Evolutionary conservation across 2,329 filamentous ascomycete species (phyloP), one percentile per base, ranked within the genome.

Genomic region (Colletotrichum tamarilloi): DNA sequence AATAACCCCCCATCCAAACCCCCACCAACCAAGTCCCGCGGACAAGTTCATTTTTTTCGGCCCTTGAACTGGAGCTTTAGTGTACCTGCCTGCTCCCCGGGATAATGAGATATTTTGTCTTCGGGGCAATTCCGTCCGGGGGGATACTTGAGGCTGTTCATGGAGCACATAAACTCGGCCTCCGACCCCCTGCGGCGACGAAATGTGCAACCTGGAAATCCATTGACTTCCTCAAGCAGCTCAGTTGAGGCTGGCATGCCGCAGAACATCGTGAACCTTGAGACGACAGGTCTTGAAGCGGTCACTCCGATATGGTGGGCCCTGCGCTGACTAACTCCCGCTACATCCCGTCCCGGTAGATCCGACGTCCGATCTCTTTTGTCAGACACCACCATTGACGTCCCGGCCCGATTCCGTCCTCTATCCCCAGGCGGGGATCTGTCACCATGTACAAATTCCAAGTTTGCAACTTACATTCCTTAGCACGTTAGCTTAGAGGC

Each of bases 271-370:
- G 38, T 42, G 55, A 63, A 35, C 26, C 30, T 49, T 35, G 5
- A 28, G 5, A 28, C 30, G 42, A 53, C 24, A 35, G 24, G 52
- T 19, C 58, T 32, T 19, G 8, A 35, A 9, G 24, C 59, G 65
- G 65, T 24, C 46, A 46, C 30, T 60, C 60, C 42, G 55, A 73
- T 11, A n/a, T 32, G 16, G 59, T 60, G 42, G 55, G 19, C 53
- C 59, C 38, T 46, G 62, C 55, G 67, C 70, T 73, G 60, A 73
- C 60, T 65, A 56, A 70, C 49, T 68, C 55, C 55, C 70, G 60
- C 59, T 19, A 46, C 46, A 60, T 24, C 26, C 55, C 53, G 55
- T 46, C 67, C 70, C 67, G 60, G 62, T 38, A 66, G 60, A 73
- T 73, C 70, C 70, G 60, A 66, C 59, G 55, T 62, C 60, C 67